Conservation (phyloP, 2,329 filamentous ascomycete species). For the Tolypocladium ophioglossoides region DNA sequence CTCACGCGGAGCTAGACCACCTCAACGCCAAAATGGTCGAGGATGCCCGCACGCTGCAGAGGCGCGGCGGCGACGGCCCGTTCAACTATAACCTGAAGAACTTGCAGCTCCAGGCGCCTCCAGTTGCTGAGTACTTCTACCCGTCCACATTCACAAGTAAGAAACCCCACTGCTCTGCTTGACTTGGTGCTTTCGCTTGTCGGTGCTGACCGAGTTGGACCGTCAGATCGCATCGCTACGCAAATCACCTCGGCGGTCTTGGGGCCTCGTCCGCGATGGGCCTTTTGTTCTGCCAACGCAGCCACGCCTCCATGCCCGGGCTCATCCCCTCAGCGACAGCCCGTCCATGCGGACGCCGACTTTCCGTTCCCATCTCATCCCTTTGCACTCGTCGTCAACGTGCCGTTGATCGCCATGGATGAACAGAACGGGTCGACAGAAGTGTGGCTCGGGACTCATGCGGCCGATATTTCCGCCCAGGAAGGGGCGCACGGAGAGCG, state of each 20-base stretch:
- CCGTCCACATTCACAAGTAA: conserved; percentile 43
- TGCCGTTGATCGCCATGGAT: conserved; percentile 38
- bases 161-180: conserved; percentile 3
- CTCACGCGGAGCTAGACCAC: conserved; percentile 37
- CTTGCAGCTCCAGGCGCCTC: conserved; percentile 49
- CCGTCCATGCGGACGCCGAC: conserved; percentile 49
- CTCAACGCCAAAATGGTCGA: conserved; percentile 49
- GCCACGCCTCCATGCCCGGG: conserved; percentile 39
- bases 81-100: conserved; percentile 56
- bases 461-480: conserved; percentile 25
- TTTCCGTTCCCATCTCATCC: conserved; percentile 43
- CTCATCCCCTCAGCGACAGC: conserved; percentile 32
- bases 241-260: conserved; percentile 45
- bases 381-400: conserved; percentile 44
- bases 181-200: no score
- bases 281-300: conserved; percentile 48
- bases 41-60: conserved; percentile 42
- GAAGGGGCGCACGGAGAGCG: conserved; percentile 39
- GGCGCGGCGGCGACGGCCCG: conserved; percentile 39
- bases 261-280: conserved; percentile 43
- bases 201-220: no score
- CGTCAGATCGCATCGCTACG: conserved; percentile 39
- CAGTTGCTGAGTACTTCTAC: conserved; percentile 36
- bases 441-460: conserved; percentile 49
- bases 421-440: conserved; percentile 45